These are phyloP conservation scores for Datura wrightii DNA, from an alignment of 257 asterid species.

Conservation along the genomic window DNA sequence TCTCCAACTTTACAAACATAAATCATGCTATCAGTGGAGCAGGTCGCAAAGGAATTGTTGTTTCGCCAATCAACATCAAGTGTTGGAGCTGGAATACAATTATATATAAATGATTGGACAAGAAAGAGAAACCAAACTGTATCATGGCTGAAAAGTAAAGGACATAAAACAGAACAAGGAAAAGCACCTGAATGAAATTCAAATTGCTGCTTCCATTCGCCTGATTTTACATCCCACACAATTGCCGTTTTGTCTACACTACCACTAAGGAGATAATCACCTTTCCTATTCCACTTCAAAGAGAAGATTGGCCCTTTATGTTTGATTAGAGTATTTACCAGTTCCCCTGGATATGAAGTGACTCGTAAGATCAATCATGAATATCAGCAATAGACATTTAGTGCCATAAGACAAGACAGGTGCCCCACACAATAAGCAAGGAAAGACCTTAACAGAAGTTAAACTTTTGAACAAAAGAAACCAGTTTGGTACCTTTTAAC, in stretches of 20 bases:
- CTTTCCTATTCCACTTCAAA: constrained; percentile 98
- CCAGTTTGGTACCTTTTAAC: constrained; percentile 5
- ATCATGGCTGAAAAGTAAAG: constrained; percentile 16
- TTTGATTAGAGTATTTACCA: constrained; percentile 76
- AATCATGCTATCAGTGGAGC: constrained; percentile 98
- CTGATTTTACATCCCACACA: constrained; percentile 94
- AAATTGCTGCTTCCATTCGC: constrained; percentile 95
- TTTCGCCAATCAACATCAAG: constrained; percentile 99
- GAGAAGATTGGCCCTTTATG: constrained; percentile 98
- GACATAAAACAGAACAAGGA: constrained; percentile 32
- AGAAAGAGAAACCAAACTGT: constrained; percentile 24
- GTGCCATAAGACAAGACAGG: constrained; percentile 4
- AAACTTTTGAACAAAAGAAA: background rate
- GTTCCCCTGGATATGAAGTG: constrained; percentile 71
- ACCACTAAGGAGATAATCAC: constrained; percentile 94
- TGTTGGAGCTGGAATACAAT: constrained; percentile 68
- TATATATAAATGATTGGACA: constrained; percentile 7
- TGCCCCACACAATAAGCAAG: background rate
- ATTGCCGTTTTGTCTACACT: constrained; percentile 97
- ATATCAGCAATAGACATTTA: constrained; percentile 27
- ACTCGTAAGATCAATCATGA: constrained; percentile 30
- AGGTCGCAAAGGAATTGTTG: constrained; percentile 86
- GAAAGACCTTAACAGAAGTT: background rate
- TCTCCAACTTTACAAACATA: constrained; percentile 95
- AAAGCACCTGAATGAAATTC: constrained; percentile 85